These are phyloP conservation scores for Symbiotaphrina buchneri DNA, from an alignment of 495 filamentous ascomycete genomes.

Conservation along the genomic window DNA sequence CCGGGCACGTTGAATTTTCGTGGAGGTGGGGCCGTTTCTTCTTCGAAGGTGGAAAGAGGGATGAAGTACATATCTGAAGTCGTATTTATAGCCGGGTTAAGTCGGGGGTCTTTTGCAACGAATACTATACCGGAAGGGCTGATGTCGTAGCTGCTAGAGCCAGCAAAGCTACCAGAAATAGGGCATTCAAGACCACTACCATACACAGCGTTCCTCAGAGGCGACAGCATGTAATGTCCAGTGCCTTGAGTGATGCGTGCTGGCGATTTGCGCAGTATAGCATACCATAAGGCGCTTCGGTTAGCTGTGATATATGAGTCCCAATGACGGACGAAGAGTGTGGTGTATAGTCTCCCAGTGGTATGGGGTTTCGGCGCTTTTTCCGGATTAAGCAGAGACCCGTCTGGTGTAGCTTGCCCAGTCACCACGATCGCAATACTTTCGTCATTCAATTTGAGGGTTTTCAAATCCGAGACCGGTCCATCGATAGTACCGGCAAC, in stretches of 20 bases:
- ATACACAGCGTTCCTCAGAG: conserved; percentile 23
- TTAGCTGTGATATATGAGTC: conserved; percentile 35
- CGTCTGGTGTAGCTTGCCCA: conserved; percentile 33
- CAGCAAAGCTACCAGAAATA: conserved; percentile 37
- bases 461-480: conserved; percentile 52
- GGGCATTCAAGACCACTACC: conserved; percentile 22
- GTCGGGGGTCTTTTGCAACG: conserved; percentile 59
- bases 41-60: conserved; percentile 34
- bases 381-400: conserved; percentile 35
- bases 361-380: conserved; percentile 29
- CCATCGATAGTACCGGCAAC: conserved; percentile 41
- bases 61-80: conserved; percentile 58
- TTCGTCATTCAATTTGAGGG: conserved; percentile 33
- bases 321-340: conserved; percentile 60
- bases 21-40: conserved; percentile 11
- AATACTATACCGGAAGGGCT: conserved; percentile 41
- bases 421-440: conserved; percentile 48
- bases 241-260: conserved; percentile 15
- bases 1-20: conserved; percentile 16
- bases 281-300: conserved; percentile 23
- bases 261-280: conserved; percentile 17
- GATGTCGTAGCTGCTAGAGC: conserved; percentile 34
- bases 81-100: conserved; percentile 63
- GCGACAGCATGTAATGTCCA: conserved; percentile 1
- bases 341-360: conserved; percentile 41